Percentiles rank a stretch among this genome's conserved stretches.
Evolutionary conservation across 768 basidiomycete genomes (phyloP).

Genomic region (Infundibulicybe gibba): DNA sequence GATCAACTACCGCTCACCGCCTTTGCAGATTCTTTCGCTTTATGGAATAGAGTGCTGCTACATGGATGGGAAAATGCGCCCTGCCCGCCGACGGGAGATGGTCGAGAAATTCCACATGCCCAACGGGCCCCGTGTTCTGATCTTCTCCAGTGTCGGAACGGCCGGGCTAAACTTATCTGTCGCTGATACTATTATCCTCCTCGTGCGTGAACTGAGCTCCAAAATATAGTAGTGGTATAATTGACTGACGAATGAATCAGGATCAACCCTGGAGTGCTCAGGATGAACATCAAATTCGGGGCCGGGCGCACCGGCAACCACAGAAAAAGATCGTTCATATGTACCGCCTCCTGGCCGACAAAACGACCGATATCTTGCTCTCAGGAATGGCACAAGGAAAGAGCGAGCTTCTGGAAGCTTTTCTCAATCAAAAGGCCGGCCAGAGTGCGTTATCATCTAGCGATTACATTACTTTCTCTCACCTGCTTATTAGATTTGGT

Average conservation of each 20-base stretch:
- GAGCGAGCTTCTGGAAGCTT: slow-evolving; percentile 9
- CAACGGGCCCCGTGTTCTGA: slow-evolving; percentile 6
- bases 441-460: slow-evolving; percentile 2
- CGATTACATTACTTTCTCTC: too few species aligned
- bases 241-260: not conserved
- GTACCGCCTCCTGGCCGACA: slow-evolving; percentile 7
- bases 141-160: slow-evolving; percentile 18
- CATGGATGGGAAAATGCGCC: slow-evolving; percentile 11
- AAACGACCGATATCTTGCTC: slow-evolving; percentile 12
- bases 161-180: slow-evolving; percentile 18
- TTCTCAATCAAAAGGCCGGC: slow-evolving; percentile 9
- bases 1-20: not conserved
- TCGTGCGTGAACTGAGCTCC: slow-evolving; percentile 10
- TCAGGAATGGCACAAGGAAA: slow-evolving; percentile 7
- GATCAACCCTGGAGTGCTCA: slow-evolving; percentile 14
- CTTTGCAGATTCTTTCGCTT: slow-evolving; percentile 2
- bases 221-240: not conserved
- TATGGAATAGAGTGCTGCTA: slow-evolving; percentile 2
- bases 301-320: slow-evolving; percentile 10
- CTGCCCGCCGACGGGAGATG: slow-evolving; percentile 6
- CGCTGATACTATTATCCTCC: slow-evolving; percentile 14
- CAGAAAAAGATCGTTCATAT: slow-evolving; percentile 8
- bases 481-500: too few species aligned
- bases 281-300: slow-evolving; percentile 10
- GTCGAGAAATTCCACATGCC: slow-evolving; percentile 10